Evolutionary conservation across 108 stramenopile genomes (phyloP).

Genomic region (Stephanodiscus minutulus): DNA sequence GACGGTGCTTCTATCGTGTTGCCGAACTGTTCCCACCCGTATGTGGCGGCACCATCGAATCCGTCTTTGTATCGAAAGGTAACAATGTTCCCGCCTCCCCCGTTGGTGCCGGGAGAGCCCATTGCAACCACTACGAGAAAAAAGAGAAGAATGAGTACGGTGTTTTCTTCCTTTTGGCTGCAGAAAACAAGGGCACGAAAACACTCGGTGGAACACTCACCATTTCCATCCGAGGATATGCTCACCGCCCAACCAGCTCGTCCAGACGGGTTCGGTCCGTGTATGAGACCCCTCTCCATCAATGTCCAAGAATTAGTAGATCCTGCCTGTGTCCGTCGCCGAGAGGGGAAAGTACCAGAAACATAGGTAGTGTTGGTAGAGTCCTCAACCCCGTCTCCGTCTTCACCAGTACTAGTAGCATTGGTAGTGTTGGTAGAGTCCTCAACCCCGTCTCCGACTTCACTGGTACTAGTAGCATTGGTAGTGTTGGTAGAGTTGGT

Average conservation of each 20-base stretch:
- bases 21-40: slow-evolving; percentile 11
- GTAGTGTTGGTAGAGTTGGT: too few relatives aligned
- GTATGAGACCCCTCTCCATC: slow-evolving; percentile 3
- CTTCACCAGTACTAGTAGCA: too few relatives aligned
- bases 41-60: slow-evolving; percentile 1
- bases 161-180: neutral
- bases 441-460: too few relatives aligned
- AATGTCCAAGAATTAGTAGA: slow-evolving; percentile 8
- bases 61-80: slow-evolving; percentile 22
- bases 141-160: neutral
- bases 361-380: too few relatives aligned
- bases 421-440: too few relatives aligned
- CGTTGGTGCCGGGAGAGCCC: slow-evolving; percentile 20
- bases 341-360: too few relatives aligned
- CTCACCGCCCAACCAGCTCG: slow-evolving; percentile 15
- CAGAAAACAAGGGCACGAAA: neutral
- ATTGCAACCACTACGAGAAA: slow-evolving; percentile 13
- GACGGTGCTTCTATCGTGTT: slow-evolving; percentile 2
- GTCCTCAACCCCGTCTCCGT: too few relatives aligned
- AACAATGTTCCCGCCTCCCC: slow-evolving; percentile 24
- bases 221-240: slow-evolving; percentile 26
- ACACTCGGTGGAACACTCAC: neutral
- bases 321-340: too few relatives aligned
- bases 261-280: slow-evolving; percentile 5
- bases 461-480: too few relatives aligned